These are phyloP conservation scores for Butyriboletus loyo DNA, from an alignment of 768 basidiomycete species.

Conservation along the genomic window DNA sequence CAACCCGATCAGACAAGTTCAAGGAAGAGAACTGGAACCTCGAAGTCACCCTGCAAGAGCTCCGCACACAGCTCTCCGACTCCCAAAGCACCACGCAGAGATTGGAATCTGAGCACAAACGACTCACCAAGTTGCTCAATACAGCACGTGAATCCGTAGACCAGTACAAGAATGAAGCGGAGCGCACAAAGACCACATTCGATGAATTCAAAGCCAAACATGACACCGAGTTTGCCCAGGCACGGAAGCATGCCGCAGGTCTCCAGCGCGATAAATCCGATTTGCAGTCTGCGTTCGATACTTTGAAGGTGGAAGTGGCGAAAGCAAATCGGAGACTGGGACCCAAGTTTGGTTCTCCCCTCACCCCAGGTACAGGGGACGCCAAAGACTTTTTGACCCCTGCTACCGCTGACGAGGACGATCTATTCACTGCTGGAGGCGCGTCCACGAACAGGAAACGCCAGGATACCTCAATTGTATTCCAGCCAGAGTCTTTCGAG, in stretches of 20 bases:
- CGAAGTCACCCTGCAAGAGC: slow-evolving; percentile 88
- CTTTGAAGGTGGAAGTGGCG: slow-evolving; percentile 66
- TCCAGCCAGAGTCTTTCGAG: slow-evolving; percentile 45
- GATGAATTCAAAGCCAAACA: slow-evolving; percentile 86
- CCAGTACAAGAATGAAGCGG: slow-evolving; percentile 81
- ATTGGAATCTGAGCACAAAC: slow-evolving; percentile 80
- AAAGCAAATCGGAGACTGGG: slow-evolving; percentile 57
- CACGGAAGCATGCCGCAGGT: slow-evolving; percentile 82
- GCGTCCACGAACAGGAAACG: slow-evolving; percentile 62
- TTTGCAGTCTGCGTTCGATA: slow-evolving; percentile 76
- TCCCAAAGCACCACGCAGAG: slow-evolving; percentile 63
- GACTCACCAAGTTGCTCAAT: slow-evolving; percentile 71
- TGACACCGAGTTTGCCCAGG: slow-evolving; percentile 92
- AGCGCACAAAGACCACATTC: slow-evolving; percentile 59
- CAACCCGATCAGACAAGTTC: slow-evolving; percentile 67
- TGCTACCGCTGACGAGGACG: slow-evolving; percentile 51
- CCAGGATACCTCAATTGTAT: slow-evolving; percentile 47
- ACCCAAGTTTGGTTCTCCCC: slow-evolving; percentile 66
- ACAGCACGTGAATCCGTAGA: slow-evolving; percentile 73
- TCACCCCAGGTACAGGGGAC: slow-evolving; percentile 59
- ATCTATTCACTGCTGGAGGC: slow-evolving; percentile 63
- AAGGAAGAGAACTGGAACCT: slow-evolving; percentile 99
- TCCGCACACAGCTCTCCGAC: slow-evolving; percentile 66
- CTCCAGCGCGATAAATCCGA: slow-evolving; percentile 92
- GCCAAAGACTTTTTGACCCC: slow-evolving; percentile 55